Base-by-base conservation (phyloP, 2,329 filamentous ascomycete genomes). In the Macrophomina phaseolina region DNA sequence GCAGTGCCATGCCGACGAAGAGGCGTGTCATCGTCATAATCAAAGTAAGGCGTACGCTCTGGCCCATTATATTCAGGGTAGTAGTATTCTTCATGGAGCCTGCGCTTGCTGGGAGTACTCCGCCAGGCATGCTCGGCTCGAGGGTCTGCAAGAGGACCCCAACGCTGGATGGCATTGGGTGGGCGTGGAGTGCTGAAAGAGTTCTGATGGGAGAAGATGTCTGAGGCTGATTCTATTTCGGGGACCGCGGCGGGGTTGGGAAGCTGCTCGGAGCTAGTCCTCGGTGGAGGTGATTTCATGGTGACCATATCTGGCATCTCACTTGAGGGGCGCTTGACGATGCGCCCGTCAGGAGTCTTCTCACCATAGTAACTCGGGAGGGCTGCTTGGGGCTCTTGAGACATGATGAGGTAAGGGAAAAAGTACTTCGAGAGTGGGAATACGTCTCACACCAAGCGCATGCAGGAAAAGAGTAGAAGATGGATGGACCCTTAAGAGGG, bases 331-430 rank as follows among this genome's bases (percentile, higher is more conserved):
- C 67, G 60, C 52, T 66, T 68, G 18, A 68, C 52, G 28, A 68
- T 63, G 23, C 67, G 64, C 5, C 64, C 64, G 38, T 68, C 67
- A 8, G 64, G 28, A 23, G 67, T 68, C 32, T 40, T 67, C 23
- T 68, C 64, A 16, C 67, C 65, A 51, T 66, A 58, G 38, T 53
- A 68, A 14, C 58, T 60, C 23, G 67, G 67, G 18, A 66, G 67
- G n/a, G 34, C 52, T 51, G 23, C 49, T 51, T 53, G 56, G 23
- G 28, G 62, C n/a, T 63, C 66, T 64, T 67, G 30, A 46, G 49
- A 49, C 62, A 53, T 53, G 23, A 45, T 34, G 30, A 42, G 38
- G 36, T 12, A 28, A 32, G 16, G 12, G 30, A 9, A 12, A 8
- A 16, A 34, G 62, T 18, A 45, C 40, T 18, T 46, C n/a, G 28